Percentiles rank a stretch among this genome's conserved stretches.
phyloP scores from a whole-genome alignment of 2,329 filamentous ascomycete species.

The Dactylellina drechsleri region DNA sequence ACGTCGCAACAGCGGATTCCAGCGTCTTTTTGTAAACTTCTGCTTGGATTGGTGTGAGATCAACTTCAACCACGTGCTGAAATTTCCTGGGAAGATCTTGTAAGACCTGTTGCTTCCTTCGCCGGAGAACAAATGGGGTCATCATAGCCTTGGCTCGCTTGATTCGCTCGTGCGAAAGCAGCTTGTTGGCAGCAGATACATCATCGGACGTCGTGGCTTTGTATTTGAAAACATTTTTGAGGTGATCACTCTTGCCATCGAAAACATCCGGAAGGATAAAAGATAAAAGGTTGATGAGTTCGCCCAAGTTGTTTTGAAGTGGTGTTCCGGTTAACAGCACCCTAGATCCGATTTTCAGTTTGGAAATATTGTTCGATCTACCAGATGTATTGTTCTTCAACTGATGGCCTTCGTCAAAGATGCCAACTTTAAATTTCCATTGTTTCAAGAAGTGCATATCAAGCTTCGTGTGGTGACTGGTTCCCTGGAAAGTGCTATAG shows the following conservation, averaged over 20 bases:
- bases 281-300: conserved; percentile 88
- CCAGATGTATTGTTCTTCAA: conserved; percentile 88
- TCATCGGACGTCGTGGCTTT: conserved; percentile 85
- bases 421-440: conserved; percentile 69
- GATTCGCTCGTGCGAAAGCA: conserved; percentile 88
- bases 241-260: conserved; percentile 76
- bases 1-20: conserved; percentile 70
- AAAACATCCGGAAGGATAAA: conserved; percentile 93
- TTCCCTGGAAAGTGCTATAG: conserved; percentile 72
- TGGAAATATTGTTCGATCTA: conserved; percentile 80
- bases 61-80: conserved; percentile 80
- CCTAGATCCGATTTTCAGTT: conserved; percentile 82
- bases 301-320: conserved; percentile 91
- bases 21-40: conserved; percentile 78
- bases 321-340: conserved; percentile 90
- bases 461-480: conserved; percentile 62
- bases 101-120: conserved; percentile 92
- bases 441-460: conserved; percentile 73
- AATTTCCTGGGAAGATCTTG: conserved; percentile 82
- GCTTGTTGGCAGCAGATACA: conserved; percentile 76
- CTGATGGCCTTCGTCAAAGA: conserved; percentile 95
- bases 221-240: conserved; percentile 89
- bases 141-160: conserved; percentile 88
- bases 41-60: conserved; percentile 77
- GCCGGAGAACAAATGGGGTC: conserved; percentile 90